Conservation (phyloP, 2,329 filamentous ascomycete genomes). For the Coniochaeta hoffmannii region DNA sequence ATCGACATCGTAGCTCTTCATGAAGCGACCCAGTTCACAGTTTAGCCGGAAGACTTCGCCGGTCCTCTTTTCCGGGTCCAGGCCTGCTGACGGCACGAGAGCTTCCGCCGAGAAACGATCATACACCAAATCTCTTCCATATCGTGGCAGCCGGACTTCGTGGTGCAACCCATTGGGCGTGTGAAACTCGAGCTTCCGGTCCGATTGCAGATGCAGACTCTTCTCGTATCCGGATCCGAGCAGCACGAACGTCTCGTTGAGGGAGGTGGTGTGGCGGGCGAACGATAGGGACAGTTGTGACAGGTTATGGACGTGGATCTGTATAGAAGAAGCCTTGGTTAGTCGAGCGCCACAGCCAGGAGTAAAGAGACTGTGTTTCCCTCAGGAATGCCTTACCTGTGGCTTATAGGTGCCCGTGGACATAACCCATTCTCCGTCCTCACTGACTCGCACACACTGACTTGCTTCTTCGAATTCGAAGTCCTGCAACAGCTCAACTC, state of each 20-base stretch:
- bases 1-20: conserved; percentile 88
- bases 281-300: conserved; percentile 91
- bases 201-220: conserved; percentile 85
- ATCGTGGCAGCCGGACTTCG: conserved; percentile 80
- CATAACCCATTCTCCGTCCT: conserved; percentile 97
- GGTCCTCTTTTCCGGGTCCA: conserved; percentile 68
- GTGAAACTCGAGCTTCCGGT: conserved; percentile 89
- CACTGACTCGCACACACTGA: conserved; percentile 79
- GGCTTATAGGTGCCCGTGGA: conserved; percentile 71
- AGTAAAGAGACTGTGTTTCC: background rate
- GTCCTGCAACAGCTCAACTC: conserved; percentile 91
- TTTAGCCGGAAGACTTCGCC: conserved; percentile 93
- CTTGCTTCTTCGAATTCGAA: conserved; percentile 79
- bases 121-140: conserved; percentile 84
- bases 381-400: conserved; percentile 27
- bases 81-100: conserved; percentile 77
- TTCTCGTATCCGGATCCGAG: conserved; percentile 91
- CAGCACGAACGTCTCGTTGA: conserved; percentile 87
- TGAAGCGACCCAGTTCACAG: conserved; percentile 83
- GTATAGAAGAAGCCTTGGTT: conserved; percentile 21
- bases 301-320: conserved; percentile 94
- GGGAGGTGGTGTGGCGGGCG: conserved; percentile 79
- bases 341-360: background rate
- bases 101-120: conserved; percentile 77
- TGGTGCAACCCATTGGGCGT: conserved; percentile 84